Conservation (phyloP, 257 asterid genomes). For the Jacaranda mimosifolia region DNA sequence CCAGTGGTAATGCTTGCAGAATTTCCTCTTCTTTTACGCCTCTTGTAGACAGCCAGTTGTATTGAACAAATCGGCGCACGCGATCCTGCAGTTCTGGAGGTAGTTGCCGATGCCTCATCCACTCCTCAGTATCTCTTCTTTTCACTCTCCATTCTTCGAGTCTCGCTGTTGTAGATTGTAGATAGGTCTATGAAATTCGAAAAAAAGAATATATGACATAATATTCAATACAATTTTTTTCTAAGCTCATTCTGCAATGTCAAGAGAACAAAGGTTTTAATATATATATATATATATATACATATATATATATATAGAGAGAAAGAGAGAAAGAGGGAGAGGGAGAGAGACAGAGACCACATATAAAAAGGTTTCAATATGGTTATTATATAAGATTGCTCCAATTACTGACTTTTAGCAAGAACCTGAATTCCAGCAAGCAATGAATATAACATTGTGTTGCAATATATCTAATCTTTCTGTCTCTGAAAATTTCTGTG, state of each 20-base stretch:
- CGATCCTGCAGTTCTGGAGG: conserved; percentile 85
- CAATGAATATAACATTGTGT: not conserved
- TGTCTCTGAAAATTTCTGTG: not conserved
- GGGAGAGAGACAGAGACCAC: not conserved
- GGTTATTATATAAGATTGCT: too few species aligned
- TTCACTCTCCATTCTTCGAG: conserved; percentile 92
- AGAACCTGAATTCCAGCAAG: conserved; percentile 10
- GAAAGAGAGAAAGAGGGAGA: too few species aligned
- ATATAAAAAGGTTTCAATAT: not conserved
- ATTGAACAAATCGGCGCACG: conserved; percentile 79
- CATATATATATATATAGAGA: too few species aligned
- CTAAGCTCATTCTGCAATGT: not conserved
- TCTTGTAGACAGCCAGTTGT: conserved; percentile 87
- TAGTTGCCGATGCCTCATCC: conserved; percentile 94
- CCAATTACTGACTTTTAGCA: too few species aligned
- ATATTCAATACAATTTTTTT: not conserved
- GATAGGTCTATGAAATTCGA: conserved; percentile 62
- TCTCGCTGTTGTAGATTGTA: conserved; percentile 85
- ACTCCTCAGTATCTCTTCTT: conserved; percentile 89
- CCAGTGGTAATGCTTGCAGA: conserved; percentile 72
- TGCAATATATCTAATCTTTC: not conserved
- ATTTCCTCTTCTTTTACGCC: conserved; percentile 88
- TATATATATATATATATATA: too few species aligned
- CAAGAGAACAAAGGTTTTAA: not conserved
- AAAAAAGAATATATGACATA: conserved; percentile 14